phyloP scores from a whole-genome alignment of 2,329 filamentous ascomycete genomes.

The Trichophyton simii region DNA sequence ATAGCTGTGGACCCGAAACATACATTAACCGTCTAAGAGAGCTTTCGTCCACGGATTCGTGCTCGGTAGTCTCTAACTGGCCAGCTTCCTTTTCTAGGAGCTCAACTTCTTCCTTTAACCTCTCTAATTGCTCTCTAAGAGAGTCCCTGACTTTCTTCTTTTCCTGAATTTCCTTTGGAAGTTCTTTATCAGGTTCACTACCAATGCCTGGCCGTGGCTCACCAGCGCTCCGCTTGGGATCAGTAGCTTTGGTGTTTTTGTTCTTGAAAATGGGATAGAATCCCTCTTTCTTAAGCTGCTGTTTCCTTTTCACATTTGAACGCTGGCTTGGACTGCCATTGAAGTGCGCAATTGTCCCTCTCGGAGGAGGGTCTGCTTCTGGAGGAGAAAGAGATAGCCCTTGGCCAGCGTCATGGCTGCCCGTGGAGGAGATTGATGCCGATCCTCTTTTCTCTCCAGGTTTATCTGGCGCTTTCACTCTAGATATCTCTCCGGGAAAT shows the following conservation, averaged over 20 bases:
- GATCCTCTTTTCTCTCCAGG: neutral
- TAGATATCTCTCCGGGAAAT: neutral
- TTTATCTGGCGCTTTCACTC: neutral
- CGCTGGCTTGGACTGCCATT: neutral
- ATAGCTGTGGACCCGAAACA: conserved; percentile 11
- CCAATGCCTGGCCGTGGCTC: neutral
- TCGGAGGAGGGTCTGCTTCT: neutral
- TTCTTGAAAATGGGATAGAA: neutral
- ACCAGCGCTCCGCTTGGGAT: neutral
- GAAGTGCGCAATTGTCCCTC: neutral
- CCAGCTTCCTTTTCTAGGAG: conserved; percentile 43
- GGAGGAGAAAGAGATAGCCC: neutral
- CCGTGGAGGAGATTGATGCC: neutral
- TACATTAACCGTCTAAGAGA: conserved; percentile 25
- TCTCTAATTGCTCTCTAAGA: conserved; percentile 44
- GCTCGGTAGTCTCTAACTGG: conserved; percentile 31
- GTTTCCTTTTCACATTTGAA: neutral
- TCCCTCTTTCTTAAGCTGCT: neutral
- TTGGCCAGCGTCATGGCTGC: neutral
- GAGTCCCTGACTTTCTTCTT: conserved; percentile 44
- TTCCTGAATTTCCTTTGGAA: conserved; percentile 20
- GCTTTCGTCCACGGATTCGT: conserved; percentile 24
- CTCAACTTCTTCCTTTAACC: conserved; percentile 47
- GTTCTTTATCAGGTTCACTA: neutral
- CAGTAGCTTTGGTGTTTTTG: neutral